Evolutionary conservation across 139 green algal genomes (phyloP), one percentile per base, ranked within the genome.

Genomic region (Micractinium sp.): DNA sequence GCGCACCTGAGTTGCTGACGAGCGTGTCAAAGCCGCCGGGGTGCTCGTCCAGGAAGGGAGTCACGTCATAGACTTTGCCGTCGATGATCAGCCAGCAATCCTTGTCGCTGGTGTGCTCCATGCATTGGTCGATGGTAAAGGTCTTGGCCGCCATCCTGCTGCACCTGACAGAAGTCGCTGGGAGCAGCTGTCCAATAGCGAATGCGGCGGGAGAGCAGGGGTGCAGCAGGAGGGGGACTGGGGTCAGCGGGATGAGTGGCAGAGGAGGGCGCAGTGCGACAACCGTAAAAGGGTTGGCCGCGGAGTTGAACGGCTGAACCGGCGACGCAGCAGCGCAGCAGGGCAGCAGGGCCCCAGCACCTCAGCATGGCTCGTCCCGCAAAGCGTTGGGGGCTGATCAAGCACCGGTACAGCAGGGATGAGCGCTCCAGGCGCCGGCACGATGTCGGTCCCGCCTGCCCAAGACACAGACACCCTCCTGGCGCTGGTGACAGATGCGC

Each of bases 1-100:
- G 2, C 83, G 27, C 71, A 88, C 85, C 85, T 15, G 85, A 71
- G 85, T 88, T 88, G 85, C 41, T 75, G 71, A 88, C 85, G 1
- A 88, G 41, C 3, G 71, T 88, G 85, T 88, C 85, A 74, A 95
- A 97, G 71, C 95, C 95, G 19, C 87, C 95, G 35, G 96, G 96
- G 82, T 98, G 96, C 90, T 98, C 96, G 79, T 98, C 96, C 73
- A 98, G 85, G 82, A 98, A 98, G 9, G 95, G 81, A 18, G 96
- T 98, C 7, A 98, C 95, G 84, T 98, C 91, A 78, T 97, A 97
- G 3, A 98, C 96, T 81, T 98, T 97, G 56, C 96, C 95, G 31
- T 97, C 89, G 0, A 98, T 93, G 16, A 96, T 90, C 1, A 98
- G 77, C 94, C 95, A 98, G 90, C 96, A 98, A 60, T 95, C 94